A percentile compares a stretch with the other conserved stretches of the same genome.
These are phyloP conservation scores for Allium cepa DNA, from an alignment of 106 monocot genomes.

Conservation along the genomic window DNA sequence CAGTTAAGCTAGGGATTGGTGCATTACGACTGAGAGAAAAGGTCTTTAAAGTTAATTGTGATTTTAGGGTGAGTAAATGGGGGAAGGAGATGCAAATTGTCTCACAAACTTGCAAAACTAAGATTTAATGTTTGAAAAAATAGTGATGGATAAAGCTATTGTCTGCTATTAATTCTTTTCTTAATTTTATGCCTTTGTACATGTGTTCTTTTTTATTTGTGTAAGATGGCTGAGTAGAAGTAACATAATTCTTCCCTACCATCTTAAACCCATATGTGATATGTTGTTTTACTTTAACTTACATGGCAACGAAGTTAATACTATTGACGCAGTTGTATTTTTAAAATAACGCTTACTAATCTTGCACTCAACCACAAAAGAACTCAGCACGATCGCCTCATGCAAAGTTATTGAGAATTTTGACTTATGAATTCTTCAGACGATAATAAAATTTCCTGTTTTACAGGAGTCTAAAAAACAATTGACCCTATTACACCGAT, in stretches of 20 bases:
- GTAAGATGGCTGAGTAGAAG: background rate
- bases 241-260: background rate
- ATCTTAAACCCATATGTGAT: background rate
- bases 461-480: too few species aligned
- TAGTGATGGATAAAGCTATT: background rate
- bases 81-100: constrained; percentile 14
- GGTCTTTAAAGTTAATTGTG: constrained; percentile 27
- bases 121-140: background rate
- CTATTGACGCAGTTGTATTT: too few species aligned
- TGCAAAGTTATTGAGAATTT: too few species aligned
- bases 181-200: background rate
- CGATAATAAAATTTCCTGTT: too few species aligned
- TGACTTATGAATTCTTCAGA: too few species aligned
- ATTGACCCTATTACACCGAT: too few species aligned
- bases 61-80: constrained; percentile 14
- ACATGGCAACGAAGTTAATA: background rate
- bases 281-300: background rate
- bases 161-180: background rate
- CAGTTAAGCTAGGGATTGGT: constrained; percentile 19
- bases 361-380: too few species aligned
- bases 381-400: too few species aligned
- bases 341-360: too few species aligned
- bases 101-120: constrained; percentile 33
- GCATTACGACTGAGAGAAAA: constrained; percentile 12
- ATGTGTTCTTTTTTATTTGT: background rate